phyloP scores from a whole-genome alignment of 2,329 filamentous ascomycete species.

The Blastomyces gilchristii region DNA sequence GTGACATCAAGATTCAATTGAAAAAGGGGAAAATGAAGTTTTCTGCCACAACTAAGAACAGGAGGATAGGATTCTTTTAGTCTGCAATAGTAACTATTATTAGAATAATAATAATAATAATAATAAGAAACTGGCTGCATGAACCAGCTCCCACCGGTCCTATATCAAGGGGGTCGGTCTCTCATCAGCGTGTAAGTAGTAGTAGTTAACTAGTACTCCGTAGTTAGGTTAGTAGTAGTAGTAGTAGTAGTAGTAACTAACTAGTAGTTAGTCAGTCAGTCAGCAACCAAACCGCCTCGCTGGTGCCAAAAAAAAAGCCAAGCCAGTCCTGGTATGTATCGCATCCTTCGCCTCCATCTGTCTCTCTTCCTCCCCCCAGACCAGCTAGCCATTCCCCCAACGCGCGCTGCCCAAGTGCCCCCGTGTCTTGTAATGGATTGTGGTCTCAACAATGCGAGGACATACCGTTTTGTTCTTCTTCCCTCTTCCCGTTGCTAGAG shows the following conservation, averaged over 20 bases:
- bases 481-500: neutral
- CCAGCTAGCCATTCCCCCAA: neutral
- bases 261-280: too few relatives aligned
- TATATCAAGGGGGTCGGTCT: too few relatives aligned
- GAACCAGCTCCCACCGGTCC: too few relatives aligned
- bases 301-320: neutral
- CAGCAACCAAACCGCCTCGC: too few relatives aligned
- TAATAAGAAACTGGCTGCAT: too few relatives aligned
- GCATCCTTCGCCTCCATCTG: neutral
- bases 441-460: conserved; percentile 4
- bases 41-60: neutral
- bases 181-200: too few relatives aligned
- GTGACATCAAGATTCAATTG: neutral
- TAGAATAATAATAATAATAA: too few relatives aligned
- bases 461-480: neutral
- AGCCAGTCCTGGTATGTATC: neutral
- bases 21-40: neutral
- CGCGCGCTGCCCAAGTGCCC: neutral
- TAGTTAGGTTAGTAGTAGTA: too few relatives aligned
- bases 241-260: too few relatives aligned
- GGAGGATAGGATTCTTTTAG: neutral
- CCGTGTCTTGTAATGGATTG: neutral
- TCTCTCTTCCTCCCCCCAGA: neutral
- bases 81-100: too few relatives aligned
- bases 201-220: too few relatives aligned